Conservation (phyloP, 1,139 yeast genomes). For the Candida sp. region DNA sequence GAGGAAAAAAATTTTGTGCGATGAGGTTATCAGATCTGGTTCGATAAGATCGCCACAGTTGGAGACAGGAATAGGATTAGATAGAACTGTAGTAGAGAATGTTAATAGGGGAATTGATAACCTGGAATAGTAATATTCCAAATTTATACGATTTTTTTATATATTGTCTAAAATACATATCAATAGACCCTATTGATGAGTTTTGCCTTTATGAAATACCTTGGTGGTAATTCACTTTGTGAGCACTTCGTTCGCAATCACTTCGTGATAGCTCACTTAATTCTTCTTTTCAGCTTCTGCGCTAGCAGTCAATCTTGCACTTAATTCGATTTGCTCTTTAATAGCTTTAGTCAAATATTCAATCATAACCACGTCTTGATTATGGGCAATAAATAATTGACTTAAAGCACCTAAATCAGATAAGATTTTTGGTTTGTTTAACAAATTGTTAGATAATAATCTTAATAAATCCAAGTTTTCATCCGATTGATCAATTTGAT, state of each 20-base stretch:
- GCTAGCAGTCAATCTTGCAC: slow-evolving; percentile 66
- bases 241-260: too few relatives aligned
- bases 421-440: slow-evolving; percentile 55
- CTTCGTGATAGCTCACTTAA: background rate
- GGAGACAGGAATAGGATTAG: background rate
- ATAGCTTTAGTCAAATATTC: slow-evolving; percentile 83
- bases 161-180: background rate
- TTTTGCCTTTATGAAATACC: background rate
- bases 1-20: background rate
- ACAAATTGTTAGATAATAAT: slow-evolving; percentile 59
- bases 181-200: slow-evolving; percentile 1
- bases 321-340: slow-evolving; percentile 79
- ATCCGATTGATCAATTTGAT: slow-evolving; percentile 47
- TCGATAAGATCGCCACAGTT: background rate
- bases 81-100: too few relatives aligned
- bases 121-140: too few relatives aligned
- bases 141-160: background rate
- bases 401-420: slow-evolving; percentile 57
- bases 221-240: too few relatives aligned
- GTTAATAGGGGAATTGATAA: background rate
- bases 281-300: slow-evolving; percentile 26
- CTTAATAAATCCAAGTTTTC: slow-evolving; percentile 58
- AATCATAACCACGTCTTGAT: slow-evolving; percentile 81
- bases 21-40: background rate
- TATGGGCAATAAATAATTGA: slow-evolving; percentile 64